Percentiles rank a stretch among this genome's conserved stretches.
Evolutionary conservation across 2,329 filamentous ascomycete species (phyloP).

Genomic region (Ophiocordyceps sinensis): DNA sequence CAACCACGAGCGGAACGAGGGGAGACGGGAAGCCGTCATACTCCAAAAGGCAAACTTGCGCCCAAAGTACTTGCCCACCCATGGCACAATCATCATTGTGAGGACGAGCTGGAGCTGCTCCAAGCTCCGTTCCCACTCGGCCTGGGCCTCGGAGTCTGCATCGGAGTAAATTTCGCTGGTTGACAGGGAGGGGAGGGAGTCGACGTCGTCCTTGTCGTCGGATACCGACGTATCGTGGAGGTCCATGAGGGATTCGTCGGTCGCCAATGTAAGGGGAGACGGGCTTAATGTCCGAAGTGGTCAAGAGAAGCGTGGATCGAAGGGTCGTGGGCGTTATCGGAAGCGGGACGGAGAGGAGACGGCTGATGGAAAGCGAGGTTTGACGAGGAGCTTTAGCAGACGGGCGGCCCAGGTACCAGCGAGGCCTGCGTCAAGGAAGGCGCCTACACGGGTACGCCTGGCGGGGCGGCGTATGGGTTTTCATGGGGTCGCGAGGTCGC

Average conservation of each 20-base stretch:
- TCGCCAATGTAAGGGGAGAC: conserved; percentile 10
- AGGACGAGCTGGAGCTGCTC: conserved; percentile 87
- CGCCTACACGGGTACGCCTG: too few species aligned
- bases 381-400: too few species aligned
- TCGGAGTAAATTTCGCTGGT: conserved; percentile 43
- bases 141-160: conserved; percentile 70
- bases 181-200: conserved; percentile 49
- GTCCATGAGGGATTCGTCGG: conserved; percentile 33
- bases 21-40: conserved; percentile 30
- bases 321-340: too few species aligned
- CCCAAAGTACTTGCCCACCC: conserved; percentile 87
- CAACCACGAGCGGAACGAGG: neutral
- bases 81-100: conserved; percentile 90
- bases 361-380: too few species aligned
- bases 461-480: too few species aligned
- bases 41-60: conserved; percentile 94
- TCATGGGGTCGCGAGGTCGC: too few species aligned
- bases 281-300: too few species aligned
- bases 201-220: conserved; percentile 42
- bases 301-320: too few species aligned
- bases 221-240: conserved; percentile 31
- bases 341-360: too few species aligned
- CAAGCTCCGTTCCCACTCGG: conserved; percentile 86
- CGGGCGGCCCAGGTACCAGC: too few species aligned
- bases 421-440: too few species aligned